Evolutionary conservation across 345 rosid species (phyloP), one percentile per base, ranked within the genome.

Genomic region (Eucalyptus curtisii): DNA sequence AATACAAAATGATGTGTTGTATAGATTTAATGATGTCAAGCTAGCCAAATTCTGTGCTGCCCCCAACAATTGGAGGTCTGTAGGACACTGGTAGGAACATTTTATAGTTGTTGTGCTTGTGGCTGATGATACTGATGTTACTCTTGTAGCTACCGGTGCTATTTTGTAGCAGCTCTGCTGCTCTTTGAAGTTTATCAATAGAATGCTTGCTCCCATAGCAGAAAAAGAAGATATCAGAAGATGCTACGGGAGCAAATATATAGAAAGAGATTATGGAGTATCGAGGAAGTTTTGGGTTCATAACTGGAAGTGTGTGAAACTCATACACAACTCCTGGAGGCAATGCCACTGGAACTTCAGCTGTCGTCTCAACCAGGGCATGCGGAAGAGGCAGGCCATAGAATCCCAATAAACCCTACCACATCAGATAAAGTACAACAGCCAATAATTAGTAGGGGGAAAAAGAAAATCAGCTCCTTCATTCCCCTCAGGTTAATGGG

Each of bases 341-440:
- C 93, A 92, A 71, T 37, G 95, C 88, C 27, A 90, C 87, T 10
- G 94, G 96, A 27, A 90, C 86, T 17, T 87, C 95, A 52, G 91
- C 55, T 66, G 95, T 84, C 85, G 88, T 25, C 89, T 89, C 89
- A 33, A 85, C 93, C 3, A 91, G 91, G 25, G 91, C 50, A 12
- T 93, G 91, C 86, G 97, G 92, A 48, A 91, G 94, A 88, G 99
- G 95, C 31, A 97, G 96, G 47, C 98, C 95, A 92, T 97, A 97
- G 94, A 94, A 96, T 81, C 93, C 91, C 94, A 96, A 93, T n/a
- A 97, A 90, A 53, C 99, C 99, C 98, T 95, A 86, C 49, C n/a
- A 16, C 50, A 66, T 64, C 42, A 87, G 44, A 64, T 59, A 85
- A 37, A 40, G 84, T 10, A 40, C 84, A 76, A 40, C 84, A 11